Percentiles rank a stretch among this genome's conserved stretches.
Conservation (phyloP, 768 basidiomycete genomes). For the Mycena galericulata region DNA sequence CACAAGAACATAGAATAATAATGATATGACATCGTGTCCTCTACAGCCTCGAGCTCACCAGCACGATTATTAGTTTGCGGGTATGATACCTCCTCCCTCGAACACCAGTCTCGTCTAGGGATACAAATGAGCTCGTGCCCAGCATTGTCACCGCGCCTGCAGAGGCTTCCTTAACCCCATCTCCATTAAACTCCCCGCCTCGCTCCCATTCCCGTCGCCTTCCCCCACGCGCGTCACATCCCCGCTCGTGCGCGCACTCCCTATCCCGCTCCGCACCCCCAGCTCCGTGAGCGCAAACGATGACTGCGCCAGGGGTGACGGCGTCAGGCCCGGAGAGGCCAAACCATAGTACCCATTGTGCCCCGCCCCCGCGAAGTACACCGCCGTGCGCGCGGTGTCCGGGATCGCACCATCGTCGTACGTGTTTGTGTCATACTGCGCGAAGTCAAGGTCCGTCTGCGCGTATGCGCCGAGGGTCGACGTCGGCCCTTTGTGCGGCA, state of each 20-base stretch:
- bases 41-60: too few relatives aligned
- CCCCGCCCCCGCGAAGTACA: not conserved
- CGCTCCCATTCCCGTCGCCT: not conserved
- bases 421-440: not conserved
- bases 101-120: not conserved
- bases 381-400: conserved; percentile 12
- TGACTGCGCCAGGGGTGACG: too few relatives aligned
- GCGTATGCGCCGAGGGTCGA: not conserved
- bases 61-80: not conserved
- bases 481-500: not conserved
- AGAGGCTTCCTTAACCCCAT: conserved; percentile 9
- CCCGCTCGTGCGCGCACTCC: conserved; percentile 22
- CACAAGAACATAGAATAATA: conserved; percentile 10
- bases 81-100: not conserved
- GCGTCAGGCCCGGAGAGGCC: too few relatives aligned
- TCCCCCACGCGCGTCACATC: conserved; percentile 19
- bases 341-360: not conserved
- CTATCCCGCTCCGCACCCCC: too few relatives aligned
- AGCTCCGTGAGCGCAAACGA: too few relatives aligned
- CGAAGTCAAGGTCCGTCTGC: conserved; percentile 15
- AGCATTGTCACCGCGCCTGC: not conserved
- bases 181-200: not conserved
- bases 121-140: not conserved
- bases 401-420: not conserved
- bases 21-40: not conserved